Evolutionary conservation across 2,329 filamentous ascomycete species (phyloP), one percentile per base, ranked within the genome.

Genomic region (Penicillium sp.): DNA sequence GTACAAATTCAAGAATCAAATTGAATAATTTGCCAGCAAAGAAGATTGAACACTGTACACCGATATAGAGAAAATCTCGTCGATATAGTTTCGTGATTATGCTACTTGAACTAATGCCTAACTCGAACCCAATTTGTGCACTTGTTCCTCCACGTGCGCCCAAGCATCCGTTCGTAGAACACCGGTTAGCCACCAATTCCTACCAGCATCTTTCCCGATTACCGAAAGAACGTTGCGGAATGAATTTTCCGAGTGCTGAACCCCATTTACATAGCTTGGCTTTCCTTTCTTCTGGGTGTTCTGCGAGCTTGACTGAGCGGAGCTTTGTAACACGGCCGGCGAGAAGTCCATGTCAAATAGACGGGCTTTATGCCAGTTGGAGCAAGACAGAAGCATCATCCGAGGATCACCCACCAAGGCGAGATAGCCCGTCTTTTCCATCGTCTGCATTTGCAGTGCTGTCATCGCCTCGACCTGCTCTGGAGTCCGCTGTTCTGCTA

Each of bases 111-210:
- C 24, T 5, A 41, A 19, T 2, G 6, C 15, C 9, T 43, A 24
- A n/a, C 3, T 22, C 9, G 7, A 32, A 2, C 40, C 19, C 28
- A 32, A 22, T 32, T 21, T 13, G 4, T 10, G 12, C 13, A 42
- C 10, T 31, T 42, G 40, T 8, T 26, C 15, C 28, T 45, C 22
- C 10, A 43, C 31, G 17, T 34, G 19, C 8, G 7, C 21, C 42
- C 42, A 43, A 19, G 42, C 42, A 19, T 43, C 42, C 1, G 42
- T 43, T 34, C 42, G 42, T 6, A 43, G 19, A 17, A 43, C 42
- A 13, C 42, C 42, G 19, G 31, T 43, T 10, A 43, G 21, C 34
- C 43, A 45, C 43, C 43, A 45, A 10, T 45, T 39, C 13, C 43
- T 34, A 10, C 28, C 43, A 12, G 24, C 34, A 32, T 46, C 43